phyloP scores from a whole-genome alignment of 176 grass and related monocot species.

The Oryza rufipogon region DNA sequence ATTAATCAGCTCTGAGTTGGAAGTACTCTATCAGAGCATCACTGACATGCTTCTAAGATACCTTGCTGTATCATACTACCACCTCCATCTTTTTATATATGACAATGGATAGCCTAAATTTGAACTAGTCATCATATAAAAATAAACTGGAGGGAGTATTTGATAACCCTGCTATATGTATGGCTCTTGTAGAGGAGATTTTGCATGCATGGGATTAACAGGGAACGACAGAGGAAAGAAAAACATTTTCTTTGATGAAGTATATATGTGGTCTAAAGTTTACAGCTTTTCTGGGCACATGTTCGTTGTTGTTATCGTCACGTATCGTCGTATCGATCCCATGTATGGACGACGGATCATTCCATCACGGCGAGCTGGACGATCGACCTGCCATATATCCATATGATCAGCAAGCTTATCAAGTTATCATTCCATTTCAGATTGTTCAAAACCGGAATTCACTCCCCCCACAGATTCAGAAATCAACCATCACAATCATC shows the following conservation, averaged over 20 bases:
- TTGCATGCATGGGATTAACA: neutral
- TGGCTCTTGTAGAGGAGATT: neutral
- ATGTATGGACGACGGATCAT: neutral
- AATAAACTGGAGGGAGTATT: too few species aligned
- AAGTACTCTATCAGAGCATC: too few species aligned
- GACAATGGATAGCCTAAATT: too few species aligned
- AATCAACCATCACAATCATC: neutral
- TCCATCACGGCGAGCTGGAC: neutral
- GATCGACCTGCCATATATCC: neutral
- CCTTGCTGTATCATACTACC: too few species aligned
- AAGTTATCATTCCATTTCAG: neutral
- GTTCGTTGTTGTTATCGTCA: neutral
- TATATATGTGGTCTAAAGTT: neutral
- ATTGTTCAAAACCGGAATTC: constrained; percentile 20
- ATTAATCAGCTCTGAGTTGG: too few species aligned
- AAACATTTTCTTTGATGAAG: neutral
- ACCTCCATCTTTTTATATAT: too few species aligned
- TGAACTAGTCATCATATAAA: too few species aligned
- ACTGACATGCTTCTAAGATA: too few species aligned
- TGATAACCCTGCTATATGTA: too few species aligned
- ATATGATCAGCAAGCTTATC: neutral
- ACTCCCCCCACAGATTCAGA: constrained; percentile 29
- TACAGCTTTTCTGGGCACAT: neutral
- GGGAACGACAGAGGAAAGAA: neutral
- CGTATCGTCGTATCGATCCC: neutral